Evolutionary conservation across 345 rosid species (phyloP), one percentile per base, ranked within the genome.

Genomic region (Boechera retrofracta): DNA sequence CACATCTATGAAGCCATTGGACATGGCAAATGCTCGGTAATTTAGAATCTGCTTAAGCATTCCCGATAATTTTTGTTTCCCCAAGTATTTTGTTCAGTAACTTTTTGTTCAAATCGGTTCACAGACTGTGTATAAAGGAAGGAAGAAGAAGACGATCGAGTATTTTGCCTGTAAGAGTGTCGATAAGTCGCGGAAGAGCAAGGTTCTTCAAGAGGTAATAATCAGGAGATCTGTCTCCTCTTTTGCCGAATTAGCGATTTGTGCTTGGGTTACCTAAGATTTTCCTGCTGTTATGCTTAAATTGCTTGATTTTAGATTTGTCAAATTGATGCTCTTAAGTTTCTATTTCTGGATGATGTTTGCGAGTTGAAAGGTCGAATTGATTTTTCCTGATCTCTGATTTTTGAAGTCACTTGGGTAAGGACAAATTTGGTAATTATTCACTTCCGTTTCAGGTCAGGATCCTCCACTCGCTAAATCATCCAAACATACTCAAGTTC

Each of bases 1-100:
- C 98, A 94, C 86, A 85, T 94, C 76, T 94, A 94, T 84, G 98
- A 88, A 83, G 98, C 98, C 60, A 90, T 94, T 56, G 98, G 99
- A 56, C 99, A 91, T 49, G 99, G 99, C 69, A 95, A 92, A 80
- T 87, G 83, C 90, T 92, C 99, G 89, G 99, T 95, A 84, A 59
- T 6, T 33, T 33, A 1, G 44, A 42, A 71, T 49, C 67, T 54
- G 13, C 58, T 62, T 54, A 53, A 10, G 12, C 58, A 38, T 6
- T 6, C 55, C 45, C 39, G 11, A 65, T 0, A 36, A 18, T 45
- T 63, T 21, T 65, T 26, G 31, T 45, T 45, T 76, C 33, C 44
- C 8, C 11, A 55, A 13, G 10, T 51, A 16, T 4, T 36, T 11
- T 6, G 29, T 55, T 52, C 24, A 41, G 7, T 28, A 35, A 26